These are phyloP conservation scores for Penicillium corylophilum DNA, from an alignment of 2,329 filamentous ascomycete genomes.

Conservation along the genomic window DNA sequence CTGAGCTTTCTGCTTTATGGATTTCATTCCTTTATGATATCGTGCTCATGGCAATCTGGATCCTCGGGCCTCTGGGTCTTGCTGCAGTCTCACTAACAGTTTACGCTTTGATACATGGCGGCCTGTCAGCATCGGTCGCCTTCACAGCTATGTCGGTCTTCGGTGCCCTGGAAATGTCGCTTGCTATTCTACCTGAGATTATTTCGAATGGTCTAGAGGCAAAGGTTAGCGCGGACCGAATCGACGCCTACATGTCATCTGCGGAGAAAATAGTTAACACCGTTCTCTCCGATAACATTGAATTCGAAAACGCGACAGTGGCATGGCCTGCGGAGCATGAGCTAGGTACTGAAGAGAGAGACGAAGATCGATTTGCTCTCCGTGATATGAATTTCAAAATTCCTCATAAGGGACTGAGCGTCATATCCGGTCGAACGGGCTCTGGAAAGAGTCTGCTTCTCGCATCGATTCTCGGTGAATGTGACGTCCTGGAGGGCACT, in stretches of 20 bases:
- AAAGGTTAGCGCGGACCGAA: conserved; percentile 68
- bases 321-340: conserved; percentile 72
- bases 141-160: conserved; percentile 76
- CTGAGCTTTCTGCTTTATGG: conserved; percentile 67
- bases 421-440: conserved; percentile 75
- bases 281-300: conserved; percentile 58
- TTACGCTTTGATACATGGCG: conserved; percentile 64
- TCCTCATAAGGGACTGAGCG: conserved; percentile 66
- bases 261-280: conserved; percentile 64
- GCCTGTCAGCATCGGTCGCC: conserved; percentile 68
- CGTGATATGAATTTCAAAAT: conserved; percentile 65
- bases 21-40: conserved; percentile 64
- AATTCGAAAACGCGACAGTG: conserved; percentile 66
- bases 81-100: conserved; percentile 68
- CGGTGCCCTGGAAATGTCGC: conserved; percentile 67
- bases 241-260: conserved; percentile 71
- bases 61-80: conserved; percentile 70
- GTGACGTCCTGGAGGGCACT: conserved; percentile 64
- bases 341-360: conserved; percentile 42
- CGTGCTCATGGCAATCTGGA: conserved; percentile 66
- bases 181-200: conserved; percentile 71
- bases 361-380: conserved; percentile 63
- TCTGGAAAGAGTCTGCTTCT: conserved; percentile 75
- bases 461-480: conserved; percentile 71
- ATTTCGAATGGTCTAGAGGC: conserved; percentile 70